A percentile compares a stretch with the other conserved stretches of the same genome.
phyloP scores from a whole-genome alignment of 176 grass and related monocot species.

The Eleusine coracana region DNA sequence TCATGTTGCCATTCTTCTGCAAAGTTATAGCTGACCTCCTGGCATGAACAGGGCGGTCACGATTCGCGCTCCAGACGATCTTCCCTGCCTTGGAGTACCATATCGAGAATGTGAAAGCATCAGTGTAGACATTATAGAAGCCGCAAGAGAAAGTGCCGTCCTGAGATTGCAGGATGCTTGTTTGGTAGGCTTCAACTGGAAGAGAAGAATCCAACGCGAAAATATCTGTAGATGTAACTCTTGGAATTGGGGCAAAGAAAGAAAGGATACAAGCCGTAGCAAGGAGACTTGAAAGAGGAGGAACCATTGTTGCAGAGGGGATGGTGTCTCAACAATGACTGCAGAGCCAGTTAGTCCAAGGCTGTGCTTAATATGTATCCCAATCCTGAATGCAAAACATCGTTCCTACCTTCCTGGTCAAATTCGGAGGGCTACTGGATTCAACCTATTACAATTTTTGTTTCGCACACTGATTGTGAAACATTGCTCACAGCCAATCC shows the following conservation, averaged over 20 bases:
- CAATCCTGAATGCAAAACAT: neutral
- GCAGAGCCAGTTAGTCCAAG: neutral
- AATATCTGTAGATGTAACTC: neutral
- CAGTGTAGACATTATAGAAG: constrained; percentile 35
- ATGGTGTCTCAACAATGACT: neutral
- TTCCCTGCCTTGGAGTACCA: constrained; percentile 46
- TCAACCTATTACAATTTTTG: neutral
- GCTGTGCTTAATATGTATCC: neutral
- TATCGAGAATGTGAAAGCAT: constrained; percentile 60
- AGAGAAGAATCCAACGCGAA: constrained; percentile 36
- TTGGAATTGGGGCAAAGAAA: constrained; percentile 4
- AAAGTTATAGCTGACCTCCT: constrained; percentile 34
- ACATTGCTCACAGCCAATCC: neutral
- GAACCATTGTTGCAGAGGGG: constrained; percentile 17
- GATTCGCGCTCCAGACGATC: constrained; percentile 54
- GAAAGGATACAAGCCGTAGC: constrained; percentile 31
- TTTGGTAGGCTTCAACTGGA: constrained; percentile 11
- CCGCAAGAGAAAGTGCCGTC: constrained; percentile 51
- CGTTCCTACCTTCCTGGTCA: neutral
- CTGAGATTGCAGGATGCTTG: constrained; percentile 35
- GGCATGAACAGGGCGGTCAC: constrained; percentile 35
- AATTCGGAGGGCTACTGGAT: constrained; percentile 3
- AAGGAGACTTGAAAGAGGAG: neutral
- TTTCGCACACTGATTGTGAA: neutral
- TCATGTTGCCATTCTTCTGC: constrained; percentile 46